phyloP scores from a whole-genome alignment of 192 early-diverging fungal species.

The Coemansia sp. region DNA sequence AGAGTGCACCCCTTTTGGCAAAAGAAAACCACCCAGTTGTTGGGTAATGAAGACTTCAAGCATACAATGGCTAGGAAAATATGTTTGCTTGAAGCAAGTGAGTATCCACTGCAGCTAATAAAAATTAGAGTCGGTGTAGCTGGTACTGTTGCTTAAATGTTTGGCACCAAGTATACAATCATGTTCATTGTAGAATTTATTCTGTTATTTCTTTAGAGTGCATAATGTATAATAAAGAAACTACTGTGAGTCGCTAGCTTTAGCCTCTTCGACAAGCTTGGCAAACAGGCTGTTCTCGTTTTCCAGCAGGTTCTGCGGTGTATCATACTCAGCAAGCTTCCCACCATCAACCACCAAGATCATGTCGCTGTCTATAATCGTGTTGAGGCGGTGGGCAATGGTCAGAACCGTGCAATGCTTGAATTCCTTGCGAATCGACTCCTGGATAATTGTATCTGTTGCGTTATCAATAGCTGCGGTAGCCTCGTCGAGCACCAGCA shows the following conservation, averaged over 20 bases:
- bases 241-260: conserved; percentile 11
- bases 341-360: conserved; percentile 79
- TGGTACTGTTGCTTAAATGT: too few species aligned
- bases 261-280: conserved; percentile 62
- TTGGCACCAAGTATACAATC: too few species aligned
- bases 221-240: too few species aligned
- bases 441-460: conserved; percentile 70
- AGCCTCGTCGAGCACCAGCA: conserved; percentile 87
- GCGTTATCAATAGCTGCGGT: conserved; percentile 68
- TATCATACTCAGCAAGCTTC: conserved; percentile 66
- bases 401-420: conserved; percentile 72
- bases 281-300: conserved; percentile 60
- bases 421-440: conserved; percentile 72
- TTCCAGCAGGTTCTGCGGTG: conserved; percentile 44
- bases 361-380: conserved; percentile 69
- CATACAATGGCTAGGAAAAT: too few species aligned
- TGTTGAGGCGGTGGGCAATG: conserved; percentile 83
- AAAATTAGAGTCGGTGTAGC: too few species aligned
- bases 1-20: too few species aligned
- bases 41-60: too few species aligned
- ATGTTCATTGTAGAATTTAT: too few species aligned
- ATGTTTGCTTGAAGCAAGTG: too few species aligned
- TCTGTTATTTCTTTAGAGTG: too few species aligned
- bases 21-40: too few species aligned
- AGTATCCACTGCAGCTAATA: too few species aligned